Evolutionary conservation across 176 grass and related monocot genomes (phyloP).

Genomic region (Pontederia crassipes): DNA sequence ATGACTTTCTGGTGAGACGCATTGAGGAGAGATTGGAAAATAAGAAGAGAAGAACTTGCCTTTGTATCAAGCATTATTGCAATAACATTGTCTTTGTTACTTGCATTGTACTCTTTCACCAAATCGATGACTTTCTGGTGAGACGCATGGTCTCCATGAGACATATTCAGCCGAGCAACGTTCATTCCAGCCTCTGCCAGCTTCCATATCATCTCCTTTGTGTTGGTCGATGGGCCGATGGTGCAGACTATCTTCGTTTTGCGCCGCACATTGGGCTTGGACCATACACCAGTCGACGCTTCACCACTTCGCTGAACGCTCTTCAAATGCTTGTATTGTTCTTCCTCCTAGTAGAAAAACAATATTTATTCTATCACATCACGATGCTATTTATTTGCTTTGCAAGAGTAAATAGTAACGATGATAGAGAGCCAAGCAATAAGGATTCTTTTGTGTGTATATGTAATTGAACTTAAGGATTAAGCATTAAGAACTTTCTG

Average conservation of each 20-base stretch:
- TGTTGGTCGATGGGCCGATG: constrained; percentile 93
- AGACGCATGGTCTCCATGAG: constrained; percentile 92
- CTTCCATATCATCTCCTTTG: constrained; percentile 93
- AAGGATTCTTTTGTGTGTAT: background rate
- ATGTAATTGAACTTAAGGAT: too few relatives aligned
- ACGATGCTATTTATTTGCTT: background rate
- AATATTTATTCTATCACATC: constrained; percentile 3
- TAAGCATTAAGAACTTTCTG: background rate
- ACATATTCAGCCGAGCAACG: constrained; percentile 98
- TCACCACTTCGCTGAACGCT: constrained; percentile 58
- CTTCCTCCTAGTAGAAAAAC: constrained; percentile 50
- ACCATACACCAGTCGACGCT: constrained; percentile 43
- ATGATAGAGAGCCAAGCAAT: background rate
- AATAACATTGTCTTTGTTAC: constrained; percentile 79
- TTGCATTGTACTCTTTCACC: constrained; percentile 95
- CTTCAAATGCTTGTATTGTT: constrained; percentile 72
- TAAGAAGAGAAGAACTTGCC: constrained; percentile 21
- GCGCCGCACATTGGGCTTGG: constrained; percentile 79
- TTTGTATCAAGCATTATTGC: constrained; percentile 99
- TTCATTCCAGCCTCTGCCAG: constrained; percentile 96
- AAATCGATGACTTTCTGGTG: constrained; percentile 98
- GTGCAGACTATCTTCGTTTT: constrained; percentile 99
- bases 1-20: constrained; percentile 97
- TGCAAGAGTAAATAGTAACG: background rate
- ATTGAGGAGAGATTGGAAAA: background rate